Percentiles rank a stretch among this genome's conserved stretches.
Conservation (phyloP, 176 grass and related monocot genomes). For the Lolium perenne region DNA sequence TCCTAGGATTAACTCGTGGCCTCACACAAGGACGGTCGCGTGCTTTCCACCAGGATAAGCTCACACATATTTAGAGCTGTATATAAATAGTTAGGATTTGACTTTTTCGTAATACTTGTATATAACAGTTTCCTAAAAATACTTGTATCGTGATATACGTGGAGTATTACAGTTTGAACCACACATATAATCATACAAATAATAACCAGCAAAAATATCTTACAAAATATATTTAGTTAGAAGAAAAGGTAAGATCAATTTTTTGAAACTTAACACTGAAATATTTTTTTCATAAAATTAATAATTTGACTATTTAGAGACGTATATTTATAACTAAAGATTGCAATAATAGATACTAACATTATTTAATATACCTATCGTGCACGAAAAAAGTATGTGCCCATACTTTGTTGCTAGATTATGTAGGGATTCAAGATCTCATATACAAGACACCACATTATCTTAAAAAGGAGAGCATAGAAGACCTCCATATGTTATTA, state of each 20-base stretch:
- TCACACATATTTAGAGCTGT: not conserved
- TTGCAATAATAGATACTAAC: not conserved
- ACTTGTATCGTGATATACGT: not conserved
- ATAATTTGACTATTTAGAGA: not conserved
- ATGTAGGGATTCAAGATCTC: slow-evolving; percentile 3
- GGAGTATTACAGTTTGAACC: not conserved
- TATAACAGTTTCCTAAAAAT: not conserved
- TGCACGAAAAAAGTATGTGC: not conserved
- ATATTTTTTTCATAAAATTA: not conserved
- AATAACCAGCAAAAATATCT: not conserved
- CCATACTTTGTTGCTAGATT: not conserved
- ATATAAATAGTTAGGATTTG: not conserved
- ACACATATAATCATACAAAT: not conserved
- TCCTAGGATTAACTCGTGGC: not conserved
- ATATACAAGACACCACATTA: not conserved
- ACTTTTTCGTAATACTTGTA: not conserved
- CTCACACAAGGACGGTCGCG: not conserved
- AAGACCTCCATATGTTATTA: not conserved
- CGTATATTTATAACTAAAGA: not conserved
- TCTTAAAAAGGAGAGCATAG: not conserved
- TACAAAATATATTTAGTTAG: not conserved
- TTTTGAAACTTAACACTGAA: not conserved
- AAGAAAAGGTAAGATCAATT: not conserved
- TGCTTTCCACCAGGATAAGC: not conserved
- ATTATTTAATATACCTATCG: not conserved